Percentiles rank a stretch among this genome's conserved stretches.
These are phyloP conservation scores for Rhodofomes roseus DNA, from an alignment of 1,284 basidiomycete species.

Conservation along the genomic window DNA sequence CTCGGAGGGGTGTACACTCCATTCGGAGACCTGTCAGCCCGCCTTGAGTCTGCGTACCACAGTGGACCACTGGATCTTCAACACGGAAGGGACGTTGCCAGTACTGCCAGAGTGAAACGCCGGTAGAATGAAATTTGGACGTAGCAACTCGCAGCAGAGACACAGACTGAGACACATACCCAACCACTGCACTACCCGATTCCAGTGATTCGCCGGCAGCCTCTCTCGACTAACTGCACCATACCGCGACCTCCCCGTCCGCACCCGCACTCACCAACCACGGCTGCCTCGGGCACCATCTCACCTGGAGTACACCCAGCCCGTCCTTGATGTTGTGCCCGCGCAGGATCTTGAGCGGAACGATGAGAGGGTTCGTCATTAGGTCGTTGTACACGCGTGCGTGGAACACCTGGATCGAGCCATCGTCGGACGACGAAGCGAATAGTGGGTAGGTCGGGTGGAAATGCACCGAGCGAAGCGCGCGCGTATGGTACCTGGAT, in stretches of 20 bases:
- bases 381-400: constrained; percentile 91
- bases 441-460: constrained; percentile 95
- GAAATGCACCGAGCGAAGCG: constrained; percentile 89
- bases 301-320: constrained; percentile 87
- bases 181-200: not conserved
- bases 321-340: constrained; percentile 85
- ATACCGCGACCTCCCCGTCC: constrained; percentile 86
- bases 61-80: not conserved
- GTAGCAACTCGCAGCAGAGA: not conserved
- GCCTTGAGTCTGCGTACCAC: not conserved
- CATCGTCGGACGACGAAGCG: constrained; percentile 95
- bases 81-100: not conserved
- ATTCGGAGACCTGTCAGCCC: too few relatives aligned
- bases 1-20: not conserved
- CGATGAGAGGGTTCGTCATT: constrained; percentile 94
- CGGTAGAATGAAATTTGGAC: not conserved
- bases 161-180: not conserved
- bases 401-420: constrained; percentile 96
- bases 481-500: constrained; percentile 85
- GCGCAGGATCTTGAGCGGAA: constrained; percentile 93
- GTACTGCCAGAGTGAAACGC: not conserved
- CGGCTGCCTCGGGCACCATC: constrained; percentile 88
- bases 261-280: constrained; percentile 95
- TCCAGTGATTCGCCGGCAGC: too few relatives aligned
- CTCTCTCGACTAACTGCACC: constrained; percentile 61